These are phyloP conservation scores for Wickerhamiella allomyrinae DNA, from an alignment of 805 yeast genomes.

Conservation along the genomic window DNA sequence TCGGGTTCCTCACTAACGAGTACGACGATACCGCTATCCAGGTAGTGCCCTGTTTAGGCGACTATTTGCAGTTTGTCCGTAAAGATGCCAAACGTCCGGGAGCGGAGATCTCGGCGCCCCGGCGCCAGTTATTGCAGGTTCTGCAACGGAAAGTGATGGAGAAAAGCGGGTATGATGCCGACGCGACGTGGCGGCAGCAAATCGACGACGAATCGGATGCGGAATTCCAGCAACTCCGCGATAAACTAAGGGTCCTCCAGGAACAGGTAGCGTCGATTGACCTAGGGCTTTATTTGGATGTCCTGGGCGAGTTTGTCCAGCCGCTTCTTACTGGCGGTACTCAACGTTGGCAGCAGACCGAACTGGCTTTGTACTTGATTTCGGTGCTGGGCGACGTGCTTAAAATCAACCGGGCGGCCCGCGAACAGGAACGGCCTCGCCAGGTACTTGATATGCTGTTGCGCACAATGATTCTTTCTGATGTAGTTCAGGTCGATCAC, in stretches of 20 bases:
- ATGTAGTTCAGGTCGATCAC: constrained; percentile 32
- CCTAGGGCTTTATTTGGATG: constrained; percentile 47
- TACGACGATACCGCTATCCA: constrained; percentile 81
- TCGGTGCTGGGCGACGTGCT: constrained; percentile 66
- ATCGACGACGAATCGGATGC: constrained; percentile 15
- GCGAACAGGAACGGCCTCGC: constrained; percentile 42
- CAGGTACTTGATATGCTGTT: constrained; percentile 52
- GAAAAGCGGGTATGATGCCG: constrained; percentile 71
- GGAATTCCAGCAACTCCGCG: constrained; percentile 58
- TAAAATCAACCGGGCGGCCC: constrained; percentile 42
- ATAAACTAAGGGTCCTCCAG: constrained; percentile 61
- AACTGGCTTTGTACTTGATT: constrained; percentile 75
- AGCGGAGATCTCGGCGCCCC: constrained; percentile 26
- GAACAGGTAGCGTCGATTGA: constrained; percentile 58
- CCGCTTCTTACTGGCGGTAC: constrained; percentile 26
- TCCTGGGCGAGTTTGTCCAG: constrained; percentile 46
- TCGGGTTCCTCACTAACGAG: constrained; percentile 61
- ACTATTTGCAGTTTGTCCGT: constrained; percentile 53
- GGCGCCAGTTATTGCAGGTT: constrained; percentile 41
- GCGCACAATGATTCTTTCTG: constrained; percentile 12
- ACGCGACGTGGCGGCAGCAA: constrained; percentile 38
- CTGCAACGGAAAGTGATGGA: constrained; percentile 55
- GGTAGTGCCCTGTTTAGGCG: constrained; percentile 67
- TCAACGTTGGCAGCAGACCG: constrained; percentile 62
- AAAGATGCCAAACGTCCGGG: constrained; percentile 31